Evolutionary conservation across 176 grass and related monocot species (phyloP).

Genomic region (Triticum timopheevii): DNA sequence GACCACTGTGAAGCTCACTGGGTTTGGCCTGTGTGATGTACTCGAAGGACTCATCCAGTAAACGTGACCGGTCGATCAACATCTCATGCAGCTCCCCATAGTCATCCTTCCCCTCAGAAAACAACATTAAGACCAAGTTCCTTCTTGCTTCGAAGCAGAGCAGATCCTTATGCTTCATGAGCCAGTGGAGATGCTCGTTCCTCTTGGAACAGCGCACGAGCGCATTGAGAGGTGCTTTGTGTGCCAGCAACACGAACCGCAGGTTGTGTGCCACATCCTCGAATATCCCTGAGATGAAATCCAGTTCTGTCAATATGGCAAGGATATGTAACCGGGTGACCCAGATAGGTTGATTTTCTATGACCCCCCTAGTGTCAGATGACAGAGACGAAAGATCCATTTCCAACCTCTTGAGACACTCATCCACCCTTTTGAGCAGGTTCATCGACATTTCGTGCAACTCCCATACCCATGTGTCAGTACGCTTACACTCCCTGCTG

Average conservation of each 20-base stretch:
- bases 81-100: slow-evolving; percentile 91
- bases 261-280: slow-evolving; percentile 72
- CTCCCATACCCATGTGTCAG: slow-evolving; percentile 57
- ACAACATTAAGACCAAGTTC: slow-evolving; percentile 92
- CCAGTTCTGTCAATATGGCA: slow-evolving; percentile 56
- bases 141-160: slow-evolving; percentile 76
- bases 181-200: slow-evolving; percentile 68
- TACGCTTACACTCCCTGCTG: slow-evolving; percentile 48
- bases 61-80: slow-evolving; percentile 79
- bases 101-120: slow-evolving; percentile 85
- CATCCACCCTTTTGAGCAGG: slow-evolving; percentile 62
- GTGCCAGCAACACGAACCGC: slow-evolving; percentile 53
- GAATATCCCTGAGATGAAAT: slow-evolving; percentile 71
- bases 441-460: slow-evolving; percentile 56
- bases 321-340: slow-evolving; percentile 52
- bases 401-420: slow-evolving; percentile 63
- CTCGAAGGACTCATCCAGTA: slow-evolving; percentile 83
- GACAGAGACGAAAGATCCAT: slow-evolving; percentile 51
- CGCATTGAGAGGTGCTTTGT: slow-evolving; percentile 54
- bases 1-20: slow-evolving; percentile 61
- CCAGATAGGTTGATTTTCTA: slow-evolving; percentile 45
- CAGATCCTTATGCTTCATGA: slow-evolving; percentile 82
- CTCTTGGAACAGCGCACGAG: slow-evolving; percentile 68
- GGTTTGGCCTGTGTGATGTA: slow-evolving; percentile 65
- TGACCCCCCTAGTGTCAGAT: slow-evolving; percentile 41